Percentiles rank a stretch among this genome's conserved stretches.
These are phyloP conservation scores for Neocatenulostroma microsporum DNA, from an alignment of 2,329 filamentous ascomycete species.

Conservation along the genomic window DNA sequence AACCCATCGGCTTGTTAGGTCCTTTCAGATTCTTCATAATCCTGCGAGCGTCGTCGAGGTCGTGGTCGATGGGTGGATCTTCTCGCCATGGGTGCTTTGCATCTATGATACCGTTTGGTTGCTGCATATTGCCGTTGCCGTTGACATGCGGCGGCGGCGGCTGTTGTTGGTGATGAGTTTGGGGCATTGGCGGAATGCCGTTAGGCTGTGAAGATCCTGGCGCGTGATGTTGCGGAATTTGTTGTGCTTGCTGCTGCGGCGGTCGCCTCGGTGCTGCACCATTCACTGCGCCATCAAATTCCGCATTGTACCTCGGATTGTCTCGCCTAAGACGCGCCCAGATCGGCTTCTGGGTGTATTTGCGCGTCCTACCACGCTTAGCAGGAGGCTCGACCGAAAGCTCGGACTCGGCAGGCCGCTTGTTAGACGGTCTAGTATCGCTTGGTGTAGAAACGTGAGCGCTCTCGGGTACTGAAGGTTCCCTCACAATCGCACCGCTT, in stretches of 20 bases:
- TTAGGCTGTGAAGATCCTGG: no score
- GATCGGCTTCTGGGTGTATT: slow-evolving; percentile 25
- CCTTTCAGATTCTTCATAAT: no score
- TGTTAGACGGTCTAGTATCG: slow-evolving; percentile 12
- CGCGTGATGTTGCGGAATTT: no score
- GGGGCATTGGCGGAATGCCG: no score
- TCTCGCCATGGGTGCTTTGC: slow-evolving; percentile 10
- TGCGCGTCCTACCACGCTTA: slow-evolving; percentile 23
- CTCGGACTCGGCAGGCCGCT: slow-evolving; percentile 18
- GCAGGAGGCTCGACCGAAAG: slow-evolving; percentile 13
- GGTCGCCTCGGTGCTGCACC: slow-evolving; percentile 3
- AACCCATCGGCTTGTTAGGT: no score
- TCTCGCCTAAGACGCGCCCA: slow-evolving; percentile 26
- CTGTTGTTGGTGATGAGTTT: no score
- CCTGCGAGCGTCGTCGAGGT: slow-evolving; percentile 20
- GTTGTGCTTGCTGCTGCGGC: slow-evolving; percentile 5
- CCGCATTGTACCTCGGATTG: slow-evolving; percentile 22
- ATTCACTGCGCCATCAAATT: slow-evolving; percentile 4
- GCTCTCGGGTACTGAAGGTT: no score
- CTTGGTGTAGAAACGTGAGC: background rate
- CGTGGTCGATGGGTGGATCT: slow-evolving; percentile 18
- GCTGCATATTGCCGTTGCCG: no score
- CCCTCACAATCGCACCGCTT: background rate
- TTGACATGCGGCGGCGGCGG: slow-evolving; percentile 4
- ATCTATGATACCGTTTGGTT: no score